phyloP scores from a whole-genome alignment of 495 filamentous ascomycete species.

The Xylaria sp. region DNA sequence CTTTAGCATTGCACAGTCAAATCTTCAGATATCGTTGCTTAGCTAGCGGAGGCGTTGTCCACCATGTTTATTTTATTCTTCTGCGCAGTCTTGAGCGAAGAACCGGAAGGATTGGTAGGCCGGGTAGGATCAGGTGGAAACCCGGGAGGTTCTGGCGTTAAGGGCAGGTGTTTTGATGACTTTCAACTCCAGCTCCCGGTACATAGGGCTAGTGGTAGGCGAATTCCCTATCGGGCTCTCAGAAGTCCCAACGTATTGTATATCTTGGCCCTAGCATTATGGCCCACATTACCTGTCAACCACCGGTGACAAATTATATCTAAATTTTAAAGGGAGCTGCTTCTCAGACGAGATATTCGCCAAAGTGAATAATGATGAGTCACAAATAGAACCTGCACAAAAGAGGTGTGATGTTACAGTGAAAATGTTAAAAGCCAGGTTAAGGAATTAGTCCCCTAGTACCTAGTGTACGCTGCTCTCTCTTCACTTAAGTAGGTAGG shows the following conservation, averaged over 20 bases:
- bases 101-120: slow-evolving; percentile 5
- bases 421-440: no score
- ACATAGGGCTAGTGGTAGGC: slow-evolving; percentile 8
- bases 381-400: not conserved
- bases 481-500: not conserved
- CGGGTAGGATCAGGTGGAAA: slow-evolving; percentile 23
- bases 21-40: not conserved
- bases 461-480: not conserved
- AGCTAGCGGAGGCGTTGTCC: slow-evolving; percentile 17
- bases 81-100: slow-evolving; percentile 16
- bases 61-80: slow-evolving; percentile 15
- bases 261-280: slow-evolving; percentile 9
- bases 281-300: not conserved
- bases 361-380: not conserved
- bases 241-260: slow-evolving; percentile 33
- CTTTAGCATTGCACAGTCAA: not conserved
- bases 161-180: slow-evolving; percentile 21
- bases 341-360: not conserved
- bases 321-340: not conserved
- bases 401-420: slow-evolving; percentile 1
- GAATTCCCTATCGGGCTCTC: slow-evolving; percentile 24
- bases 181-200: slow-evolving; percentile 4
- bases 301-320: not conserved
- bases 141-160: slow-evolving; percentile 24
- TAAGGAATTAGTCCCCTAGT: no score